Base-by-base conservation (phyloP, 805 yeast species). In the Starmerella floricola region DNA sequence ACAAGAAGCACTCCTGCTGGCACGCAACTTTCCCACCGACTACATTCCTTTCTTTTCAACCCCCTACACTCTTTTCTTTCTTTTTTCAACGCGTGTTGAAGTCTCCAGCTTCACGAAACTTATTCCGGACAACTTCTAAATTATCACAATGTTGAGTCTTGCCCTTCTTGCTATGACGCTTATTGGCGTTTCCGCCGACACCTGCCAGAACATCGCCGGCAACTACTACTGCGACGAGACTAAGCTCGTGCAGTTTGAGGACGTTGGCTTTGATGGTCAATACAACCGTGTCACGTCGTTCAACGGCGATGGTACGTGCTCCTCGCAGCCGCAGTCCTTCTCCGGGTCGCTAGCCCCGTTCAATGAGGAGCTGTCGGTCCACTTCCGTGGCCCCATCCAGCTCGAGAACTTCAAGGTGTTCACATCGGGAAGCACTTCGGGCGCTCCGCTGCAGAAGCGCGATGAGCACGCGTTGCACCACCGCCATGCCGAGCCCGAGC, bases 371-470 rank as follows among this genome's bases (percentile, higher is more conserved):
- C 66, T 85, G 48, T 78, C 93, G 28, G 77, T 85, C 46, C 94
- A 85, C 63, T 80, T 84, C 70, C 79, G 95, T 69, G 95, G 95
- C 55, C 95, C 95, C 29, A 58, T 85, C 54, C 71, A 74, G 59
- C 74, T 85, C 59, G 65, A 69, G 57, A 84, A 84, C 65, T 85
- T 91, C 59, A 96, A 87, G 62, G 95, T 84, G 42, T 91, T 87
- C 71, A 77, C 78, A 57, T 67, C 48, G 62, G 71, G 43, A 52
- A 52, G 54, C 69, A 63, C 58, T 55, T 61, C 48, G 73, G 66
- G 60, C 74, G 71, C 62, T 58, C 71, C 68, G 58, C 74, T 71
- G 67, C 70, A 80, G 62, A 55, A 57, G 49, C 56, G 49, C 31
- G 56, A 15, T 3, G 71, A 65, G 49, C 78, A 71, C 55, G 76